Conservation (phyloP, 345 rosid species). For the Gossypium thurberi region DNA sequence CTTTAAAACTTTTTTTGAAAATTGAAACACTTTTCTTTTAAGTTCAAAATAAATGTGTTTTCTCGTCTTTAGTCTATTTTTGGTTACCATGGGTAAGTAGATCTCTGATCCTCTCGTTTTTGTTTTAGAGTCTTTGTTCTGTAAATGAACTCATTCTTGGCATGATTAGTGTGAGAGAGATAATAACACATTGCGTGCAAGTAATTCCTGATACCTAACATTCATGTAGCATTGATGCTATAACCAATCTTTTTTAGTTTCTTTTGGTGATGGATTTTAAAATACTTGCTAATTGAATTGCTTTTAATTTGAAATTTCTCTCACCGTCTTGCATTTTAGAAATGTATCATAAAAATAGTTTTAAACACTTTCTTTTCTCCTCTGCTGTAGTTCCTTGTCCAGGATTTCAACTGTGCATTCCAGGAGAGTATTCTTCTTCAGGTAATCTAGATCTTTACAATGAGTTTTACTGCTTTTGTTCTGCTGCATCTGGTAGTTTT, state of each 20-base stretch:
- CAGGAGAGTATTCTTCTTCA: slow-evolving; percentile 95
- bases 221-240: background rate
- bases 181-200: background rate
- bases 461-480: background rate
- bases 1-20: background rate
- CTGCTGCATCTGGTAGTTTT: background rate
- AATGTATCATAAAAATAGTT: background rate
- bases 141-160: background rate
- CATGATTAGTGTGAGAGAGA: background rate
- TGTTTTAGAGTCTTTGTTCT: background rate
- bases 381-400: slow-evolving; percentile 54
- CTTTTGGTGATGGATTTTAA: background rate
- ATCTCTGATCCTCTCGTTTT: background rate
- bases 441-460: slow-evolving; percentile 32
- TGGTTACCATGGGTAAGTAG: no score
- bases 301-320: background rate
- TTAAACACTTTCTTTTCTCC: slow-evolving; percentile 7
- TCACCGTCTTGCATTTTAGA: background rate
- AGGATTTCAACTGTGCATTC: slow-evolving; percentile 94
- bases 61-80: background rate
- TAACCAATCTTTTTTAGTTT: background rate
- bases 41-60: background rate
- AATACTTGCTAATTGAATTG: background rate
- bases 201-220: background rate
- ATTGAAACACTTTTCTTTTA: background rate